Percentiles rank a stretch among this genome's conserved stretches.
Evolutionary conservation across 2,329 filamentous ascomycete genomes (phyloP).

Genomic region (Monilinia aucupariae): DNA sequence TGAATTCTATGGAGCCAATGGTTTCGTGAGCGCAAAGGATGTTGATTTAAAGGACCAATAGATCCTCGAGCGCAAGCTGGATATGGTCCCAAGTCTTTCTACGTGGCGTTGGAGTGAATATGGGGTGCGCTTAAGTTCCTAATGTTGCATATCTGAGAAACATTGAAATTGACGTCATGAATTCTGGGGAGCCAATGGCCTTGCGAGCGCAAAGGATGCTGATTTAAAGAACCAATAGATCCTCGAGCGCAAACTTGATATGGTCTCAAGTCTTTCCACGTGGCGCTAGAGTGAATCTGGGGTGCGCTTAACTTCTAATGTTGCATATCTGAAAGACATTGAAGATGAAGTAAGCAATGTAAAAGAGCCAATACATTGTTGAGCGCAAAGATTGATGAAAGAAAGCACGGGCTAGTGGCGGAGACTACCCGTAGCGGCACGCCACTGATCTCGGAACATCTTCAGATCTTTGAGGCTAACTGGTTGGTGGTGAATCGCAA

Average conservation of each 20-base stretch:
- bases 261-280: neutral
- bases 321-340: neutral
- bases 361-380: neutral
- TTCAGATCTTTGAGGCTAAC: neutral
- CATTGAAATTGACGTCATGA: neutral
- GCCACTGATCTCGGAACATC: too few species aligned
- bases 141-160: neutral
- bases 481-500: neutral
- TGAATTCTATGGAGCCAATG: neutral
- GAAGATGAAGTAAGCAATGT: neutral
- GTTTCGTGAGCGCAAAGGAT: neutral
- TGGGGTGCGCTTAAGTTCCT: neutral
- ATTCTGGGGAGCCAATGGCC: neutral
- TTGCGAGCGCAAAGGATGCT: neutral
- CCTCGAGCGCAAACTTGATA: neutral
- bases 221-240: neutral
- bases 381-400: neutral
- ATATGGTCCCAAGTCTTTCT: neutral
- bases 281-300: neutral
- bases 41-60: neutral
- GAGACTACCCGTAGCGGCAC: neutral
- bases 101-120: neutral
- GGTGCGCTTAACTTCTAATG: neutral
- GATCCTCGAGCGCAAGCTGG: too few species aligned
- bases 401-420: neutral